Conservation (phyloP, 1,284 basidiomycete species). For the Termitomyces sp. region DNA sequence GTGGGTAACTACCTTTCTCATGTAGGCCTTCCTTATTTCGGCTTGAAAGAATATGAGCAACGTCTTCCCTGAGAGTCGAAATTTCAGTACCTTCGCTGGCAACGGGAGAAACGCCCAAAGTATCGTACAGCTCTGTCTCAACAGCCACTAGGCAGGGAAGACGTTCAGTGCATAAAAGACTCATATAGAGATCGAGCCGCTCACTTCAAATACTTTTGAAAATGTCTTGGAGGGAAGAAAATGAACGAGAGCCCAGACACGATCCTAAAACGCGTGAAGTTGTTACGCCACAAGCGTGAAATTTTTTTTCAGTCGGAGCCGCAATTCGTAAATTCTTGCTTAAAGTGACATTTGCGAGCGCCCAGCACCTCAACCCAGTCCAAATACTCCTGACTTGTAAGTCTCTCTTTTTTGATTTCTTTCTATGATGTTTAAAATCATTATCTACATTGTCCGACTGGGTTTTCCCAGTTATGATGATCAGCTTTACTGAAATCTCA, state of each 20-base stretch:
- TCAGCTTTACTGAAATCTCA: conserved; percentile 28
- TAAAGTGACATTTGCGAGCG: not conserved
- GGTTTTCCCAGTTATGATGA: conserved; percentile 39
- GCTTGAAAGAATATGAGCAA: conserved; percentile 32
- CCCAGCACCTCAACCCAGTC: not conserved
- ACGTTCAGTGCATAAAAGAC: not conserved
- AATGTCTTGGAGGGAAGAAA: not conserved
- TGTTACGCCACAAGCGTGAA: conserved; percentile 18
- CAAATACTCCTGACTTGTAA: not conserved
- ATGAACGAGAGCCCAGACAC: conserved; percentile 1
- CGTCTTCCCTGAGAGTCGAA: conserved; percentile 12
- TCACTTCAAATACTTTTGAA: conserved; percentile 11
- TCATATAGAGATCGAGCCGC: not conserved
- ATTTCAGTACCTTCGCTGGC: conserved; percentile 61
- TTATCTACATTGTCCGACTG: conserved; percentile 89
- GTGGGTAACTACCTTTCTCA: conserved; percentile 62
- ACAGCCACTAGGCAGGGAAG: conserved; percentile 48
- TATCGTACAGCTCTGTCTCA: conserved; percentile 75
- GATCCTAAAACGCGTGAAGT: conserved; percentile 8
- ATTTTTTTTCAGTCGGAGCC: conserved; percentile 27
- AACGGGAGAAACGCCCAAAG: conserved; percentile 65
- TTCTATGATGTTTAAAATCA: conserved; percentile 41
- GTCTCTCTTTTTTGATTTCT: conserved; percentile 5
- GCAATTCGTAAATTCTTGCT: conserved; percentile 1
- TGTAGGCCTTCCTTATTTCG: conserved; percentile 92